Base-by-base conservation (phyloP, 768 basidiomycete species). In the Naganishia friedmannii region DNA sequence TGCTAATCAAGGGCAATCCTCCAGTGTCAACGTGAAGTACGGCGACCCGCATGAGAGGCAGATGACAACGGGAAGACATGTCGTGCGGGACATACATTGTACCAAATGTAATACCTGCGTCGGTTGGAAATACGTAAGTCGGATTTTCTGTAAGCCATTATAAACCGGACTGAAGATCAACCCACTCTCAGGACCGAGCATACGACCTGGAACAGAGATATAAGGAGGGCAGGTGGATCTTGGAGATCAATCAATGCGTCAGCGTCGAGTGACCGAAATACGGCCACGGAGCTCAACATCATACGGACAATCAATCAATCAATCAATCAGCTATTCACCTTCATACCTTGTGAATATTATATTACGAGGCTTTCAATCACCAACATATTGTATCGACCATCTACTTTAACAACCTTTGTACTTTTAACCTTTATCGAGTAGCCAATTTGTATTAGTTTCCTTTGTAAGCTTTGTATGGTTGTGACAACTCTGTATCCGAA, bases 151-250 rank as follows among this genome's bases (percentile, higher is more conserved):
- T 28, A 12, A 9, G 15, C 21, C 10, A 9, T 34, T 48, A 4
- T 42, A 9, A 51, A n/a, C 23, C 32, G 31, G 15, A 17, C 26
- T 23, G 19, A 13, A 29, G 4, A 60, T 17, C 26, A 19, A 0
- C 15, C 63, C 63, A 23, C 63, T 58, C n/a, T 55, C 76, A 96
- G 95, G 95, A 96, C 81, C 87, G 87, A 68, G 95, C 95, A 19
- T 96, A 88, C 78, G 94, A 97, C 78, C 78, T 85, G 13, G 86
- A 88, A 9, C 94, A 99, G 86, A 92, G 90, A 82, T 99, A 98
- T 85, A 99, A 99, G 80, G 95, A 99, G 84, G 93, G 93, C 79
- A 93, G 93, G 84, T 96, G 87, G 82, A 98, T 99, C 80, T 90
- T 99, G 73, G 95, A 99, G 83, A 72, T 68, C 67, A 69, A 68